Evolutionary conservation across 78 protist species (phyloP).

Genomic region (Emiliania huxleyi): DNA sequence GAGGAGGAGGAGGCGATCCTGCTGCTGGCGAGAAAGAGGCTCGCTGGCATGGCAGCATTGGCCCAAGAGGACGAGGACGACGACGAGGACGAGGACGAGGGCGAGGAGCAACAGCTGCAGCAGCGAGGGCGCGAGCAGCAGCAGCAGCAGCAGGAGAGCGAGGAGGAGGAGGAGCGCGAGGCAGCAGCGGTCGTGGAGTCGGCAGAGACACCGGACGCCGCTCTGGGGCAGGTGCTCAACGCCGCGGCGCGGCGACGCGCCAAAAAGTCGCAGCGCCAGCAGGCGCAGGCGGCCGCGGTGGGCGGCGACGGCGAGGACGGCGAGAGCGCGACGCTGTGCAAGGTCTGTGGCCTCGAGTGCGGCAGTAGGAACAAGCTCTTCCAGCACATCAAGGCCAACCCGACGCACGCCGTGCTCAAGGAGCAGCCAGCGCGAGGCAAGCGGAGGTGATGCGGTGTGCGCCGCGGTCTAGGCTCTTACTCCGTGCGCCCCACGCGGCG

Average conservation of each 20-base stretch:
- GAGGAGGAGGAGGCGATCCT: neutral
- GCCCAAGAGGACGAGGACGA: neutral
- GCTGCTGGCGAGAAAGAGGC: neutral
- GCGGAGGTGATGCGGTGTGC: too few relatives aligned
- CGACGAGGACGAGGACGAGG: neutral
- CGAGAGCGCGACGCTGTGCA: neutral
- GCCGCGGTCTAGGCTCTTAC: too few relatives aligned
- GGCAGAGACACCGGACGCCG: neutral
- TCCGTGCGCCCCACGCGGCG: too few relatives aligned
- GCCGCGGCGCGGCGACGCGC: neutral
- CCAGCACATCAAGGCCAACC: neutral
- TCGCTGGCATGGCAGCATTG: neutral
- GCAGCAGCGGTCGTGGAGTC: neutral
- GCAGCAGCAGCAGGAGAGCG: neutral
- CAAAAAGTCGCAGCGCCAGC: neutral
- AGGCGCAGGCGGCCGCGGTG: neutral
- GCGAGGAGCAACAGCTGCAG: neutral
- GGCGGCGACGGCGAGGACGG: neutral
- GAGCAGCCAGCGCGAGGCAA: too few relatives aligned
- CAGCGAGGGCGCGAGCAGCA: neutral
- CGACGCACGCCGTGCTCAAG: too few relatives aligned
- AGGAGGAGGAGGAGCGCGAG: neutral
- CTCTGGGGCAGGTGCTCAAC: neutral
- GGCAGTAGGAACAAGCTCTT: neutral
- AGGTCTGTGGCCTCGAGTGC: neutral